Conservation (phyloP, 352 stramenopile species). For the Pilasporangium apinafurcum region DNA sequence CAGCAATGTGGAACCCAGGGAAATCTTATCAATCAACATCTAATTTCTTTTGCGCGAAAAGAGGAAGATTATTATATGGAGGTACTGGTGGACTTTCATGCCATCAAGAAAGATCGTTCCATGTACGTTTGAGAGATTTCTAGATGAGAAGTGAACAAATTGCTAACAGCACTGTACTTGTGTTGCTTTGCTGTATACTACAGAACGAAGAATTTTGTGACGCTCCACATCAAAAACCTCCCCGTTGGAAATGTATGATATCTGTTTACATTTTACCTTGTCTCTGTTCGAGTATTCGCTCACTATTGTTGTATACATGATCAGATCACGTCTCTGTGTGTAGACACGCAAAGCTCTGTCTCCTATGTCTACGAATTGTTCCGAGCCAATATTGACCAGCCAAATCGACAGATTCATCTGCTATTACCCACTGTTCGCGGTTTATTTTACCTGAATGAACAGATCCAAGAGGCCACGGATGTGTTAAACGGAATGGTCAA, state of each 20-base stretch:
- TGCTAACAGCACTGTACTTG: neutral
- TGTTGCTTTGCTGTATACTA: neutral
- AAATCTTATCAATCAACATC: neutral
- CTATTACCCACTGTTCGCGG: conserved; percentile 57
- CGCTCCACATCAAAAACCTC: conserved; percentile 67
- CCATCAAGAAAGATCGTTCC: conserved; percentile 47
- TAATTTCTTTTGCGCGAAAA: neutral
- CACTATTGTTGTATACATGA: neutral
- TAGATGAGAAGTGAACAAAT: too few relatives aligned
- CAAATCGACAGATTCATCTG: conserved; percentile 58
- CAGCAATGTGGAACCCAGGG: too few relatives aligned
- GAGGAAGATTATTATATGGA: conserved; percentile 38
- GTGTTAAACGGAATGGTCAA: conserved; percentile 55
- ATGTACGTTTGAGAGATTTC: conserved; percentile 28
- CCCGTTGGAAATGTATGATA: conserved; percentile 57
- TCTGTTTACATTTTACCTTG: neutral
- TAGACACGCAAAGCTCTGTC: conserved; percentile 45
- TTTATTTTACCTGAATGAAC: conserved; percentile 67
- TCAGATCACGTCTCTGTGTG: conserved; percentile 48
- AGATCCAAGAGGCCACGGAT: conserved; percentile 51
- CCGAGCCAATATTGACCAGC: conserved; percentile 42
- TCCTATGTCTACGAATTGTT: conserved; percentile 78
- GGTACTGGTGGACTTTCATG: conserved; percentile 40
- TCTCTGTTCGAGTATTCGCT: too few relatives aligned
- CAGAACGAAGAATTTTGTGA: conserved; percentile 53